Base-by-base conservation (phyloP, 331 rosid genomes). In the Spiraea crenata region DNA sequence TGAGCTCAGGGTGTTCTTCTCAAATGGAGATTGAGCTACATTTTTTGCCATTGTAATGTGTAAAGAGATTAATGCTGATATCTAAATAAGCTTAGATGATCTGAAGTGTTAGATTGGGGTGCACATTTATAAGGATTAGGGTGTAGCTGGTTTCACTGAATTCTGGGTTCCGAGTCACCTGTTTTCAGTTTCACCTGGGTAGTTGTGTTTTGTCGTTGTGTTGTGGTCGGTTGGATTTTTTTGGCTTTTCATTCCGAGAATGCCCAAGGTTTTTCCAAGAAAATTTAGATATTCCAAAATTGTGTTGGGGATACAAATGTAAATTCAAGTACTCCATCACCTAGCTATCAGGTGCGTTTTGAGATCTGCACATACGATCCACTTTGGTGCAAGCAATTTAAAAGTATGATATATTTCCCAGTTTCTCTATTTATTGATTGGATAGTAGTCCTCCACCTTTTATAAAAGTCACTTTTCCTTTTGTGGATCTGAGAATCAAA, bases 101-200 rank as follows among this genome's bases (percentile, higher is more conserved):
- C 62, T 7, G 14, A 38, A 49, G 17, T n/a, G 54, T 13, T 60
- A 59, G 60, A 65, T 55, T 80, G 73, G 71, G 42, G 42, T 50
- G 54, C 65, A 37, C 83, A 86, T 85, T 88, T 90, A 88, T 89
- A 79, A 37, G 46, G 61, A 65, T 15, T 44, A 20, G 60, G 67
- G 74, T 48, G 66, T 79, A 80, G 92, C 82, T 86, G 96, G 96
- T 90, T 92, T 40, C 59, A 51, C 19, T 14, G 9, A 82, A 70
- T 77, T 62, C 88, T 63, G 70, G 54, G 4, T 75, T 63, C 86
- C 34, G 16, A 48, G 80, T 20, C 82, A 19, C 54, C 82, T 57
- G 89, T 82, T 84, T 88, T 84, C 78, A 49, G 71, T 69, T 46
- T 4, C 49, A 63, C 67, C 69, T 19, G 82, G 51, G 45, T 3